Conservation (phyloP, 116 monocot genomes). For the Papilionanthe hybrid region DNA sequence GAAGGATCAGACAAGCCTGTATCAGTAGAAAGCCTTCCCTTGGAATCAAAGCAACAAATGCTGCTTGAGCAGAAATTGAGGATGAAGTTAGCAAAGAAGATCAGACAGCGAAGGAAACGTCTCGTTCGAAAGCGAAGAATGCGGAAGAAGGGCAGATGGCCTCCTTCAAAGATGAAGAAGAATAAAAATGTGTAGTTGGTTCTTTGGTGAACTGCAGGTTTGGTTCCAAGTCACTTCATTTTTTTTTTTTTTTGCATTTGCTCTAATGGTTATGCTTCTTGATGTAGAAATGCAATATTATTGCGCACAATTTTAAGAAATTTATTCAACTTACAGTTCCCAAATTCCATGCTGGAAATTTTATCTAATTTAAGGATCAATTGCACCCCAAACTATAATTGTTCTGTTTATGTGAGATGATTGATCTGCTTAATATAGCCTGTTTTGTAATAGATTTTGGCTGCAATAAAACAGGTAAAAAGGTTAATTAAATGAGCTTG, state of each 20-base stretch:
- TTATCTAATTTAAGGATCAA: too few relatives aligned
- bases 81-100: conserved; percentile 87
- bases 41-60: conserved; percentile 68
- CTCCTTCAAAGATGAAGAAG: conserved; percentile 96
- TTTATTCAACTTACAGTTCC: not conserved
- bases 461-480: too few relatives aligned
- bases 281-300: not conserved
- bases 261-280: not conserved
- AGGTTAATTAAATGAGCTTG: too few relatives aligned
- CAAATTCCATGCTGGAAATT: too few relatives aligned
- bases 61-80: conserved; percentile 61
- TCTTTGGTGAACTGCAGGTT: not conserved
- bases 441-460: too few relatives aligned
- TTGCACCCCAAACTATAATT: too few relatives aligned
- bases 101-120: conserved; percentile 62
- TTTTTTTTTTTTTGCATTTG: not conserved
- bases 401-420: too few relatives aligned
- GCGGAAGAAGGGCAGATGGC: conserved; percentile 96
- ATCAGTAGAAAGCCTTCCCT: conserved; percentile 59
- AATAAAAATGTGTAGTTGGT: conserved; percentile 54
- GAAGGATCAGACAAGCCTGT: conserved; percentile 32
- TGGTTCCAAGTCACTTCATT: not conserved
- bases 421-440: too few relatives aligned
- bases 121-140: conserved; percentile 61
- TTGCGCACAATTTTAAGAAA: not conserved